phyloP scores from a whole-genome alignment of 139 green algal genomes.

The Chlamydomonas sp. region DNA sequence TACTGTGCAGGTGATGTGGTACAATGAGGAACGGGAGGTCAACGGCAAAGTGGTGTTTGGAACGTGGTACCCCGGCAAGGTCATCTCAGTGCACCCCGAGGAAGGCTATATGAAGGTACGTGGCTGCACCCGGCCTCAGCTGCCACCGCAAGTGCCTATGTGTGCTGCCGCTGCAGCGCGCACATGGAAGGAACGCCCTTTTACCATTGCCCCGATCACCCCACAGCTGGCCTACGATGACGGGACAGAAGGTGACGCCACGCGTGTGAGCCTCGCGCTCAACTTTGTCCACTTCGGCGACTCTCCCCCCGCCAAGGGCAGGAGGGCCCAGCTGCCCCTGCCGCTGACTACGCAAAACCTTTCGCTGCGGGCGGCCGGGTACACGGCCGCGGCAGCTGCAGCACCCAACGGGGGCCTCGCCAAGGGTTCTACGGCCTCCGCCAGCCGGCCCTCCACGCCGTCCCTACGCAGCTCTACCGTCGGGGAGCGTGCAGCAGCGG shows the following conservation, averaged over 20 bases:
- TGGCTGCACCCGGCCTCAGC: background rate
- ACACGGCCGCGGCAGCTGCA: background rate
- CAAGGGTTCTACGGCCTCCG: no score
- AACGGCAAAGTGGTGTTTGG: background rate
- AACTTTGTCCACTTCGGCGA: slow-evolving; percentile 31
- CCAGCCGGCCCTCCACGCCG: no score
- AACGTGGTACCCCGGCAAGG: background rate
- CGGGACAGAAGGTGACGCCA: background rate
- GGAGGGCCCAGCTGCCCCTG: background rate
- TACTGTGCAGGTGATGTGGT: no score
- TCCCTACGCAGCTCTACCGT: no score
- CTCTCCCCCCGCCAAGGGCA: background rate
- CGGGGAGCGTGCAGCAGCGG: no score
- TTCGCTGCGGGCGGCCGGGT: background rate
- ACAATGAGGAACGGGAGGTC: background rate
- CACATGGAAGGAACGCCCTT: background rate
- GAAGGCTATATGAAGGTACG: background rate
- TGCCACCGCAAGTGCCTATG: background rate
- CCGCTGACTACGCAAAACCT: background rate
- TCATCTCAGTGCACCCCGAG: background rate
- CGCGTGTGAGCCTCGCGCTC: background rate
- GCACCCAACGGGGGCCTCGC: background rate
- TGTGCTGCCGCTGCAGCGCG: background rate
- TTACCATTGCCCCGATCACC: background rate
- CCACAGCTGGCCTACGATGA: background rate